phyloP scores from a whole-genome alignment of 1,139 yeast genomes.

The Geotrichum siamense region DNA sequence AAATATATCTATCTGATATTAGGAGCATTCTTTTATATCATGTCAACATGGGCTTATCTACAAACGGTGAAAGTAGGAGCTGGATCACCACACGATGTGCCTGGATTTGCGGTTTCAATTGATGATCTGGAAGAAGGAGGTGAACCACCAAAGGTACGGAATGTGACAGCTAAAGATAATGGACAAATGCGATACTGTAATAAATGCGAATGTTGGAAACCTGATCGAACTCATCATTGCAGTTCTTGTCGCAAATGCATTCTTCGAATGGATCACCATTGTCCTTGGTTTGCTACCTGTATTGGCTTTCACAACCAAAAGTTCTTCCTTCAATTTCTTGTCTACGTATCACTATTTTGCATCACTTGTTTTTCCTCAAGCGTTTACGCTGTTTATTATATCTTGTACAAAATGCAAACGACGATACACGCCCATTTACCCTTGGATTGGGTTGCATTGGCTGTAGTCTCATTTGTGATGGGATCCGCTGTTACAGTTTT shows the following conservation, averaged over 20 bases:
- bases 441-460: conserved; percentile 53
- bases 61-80: conserved; percentile 53
- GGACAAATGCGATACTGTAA: conserved; percentile 55
- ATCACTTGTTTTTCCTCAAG: conserved; percentile 39
- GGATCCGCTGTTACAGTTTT: conserved; percentile 56
- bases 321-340: conserved; percentile 65
- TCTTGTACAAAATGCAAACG: conserved; percentile 2
- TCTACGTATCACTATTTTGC: conserved; percentile 50
- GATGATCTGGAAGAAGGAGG: conserved; percentile 25
- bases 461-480: conserved; percentile 56
- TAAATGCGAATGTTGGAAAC: conserved; percentile 82
- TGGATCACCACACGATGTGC: conserved; percentile 39
- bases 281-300: conserved; percentile 95
- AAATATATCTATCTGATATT: conserved; percentile 21
- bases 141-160: conserved; percentile 36
- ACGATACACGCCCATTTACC: conserved; percentile 42
- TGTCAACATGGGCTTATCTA: conserved; percentile 43
- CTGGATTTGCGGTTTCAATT: conserved; percentile 23
- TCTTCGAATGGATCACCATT: conserved; percentile 63
- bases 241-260: conserved; percentile 35
- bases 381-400: conserved; percentile 34
- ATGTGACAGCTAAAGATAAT: conserved; percentile 39
- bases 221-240: conserved; percentile 59
- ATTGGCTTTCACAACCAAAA: conserved; percentile 79
- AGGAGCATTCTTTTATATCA: conserved; percentile 28